Base-by-base conservation (phyloP, 208 protist species). In the Crithidia expoeki region DNA sequence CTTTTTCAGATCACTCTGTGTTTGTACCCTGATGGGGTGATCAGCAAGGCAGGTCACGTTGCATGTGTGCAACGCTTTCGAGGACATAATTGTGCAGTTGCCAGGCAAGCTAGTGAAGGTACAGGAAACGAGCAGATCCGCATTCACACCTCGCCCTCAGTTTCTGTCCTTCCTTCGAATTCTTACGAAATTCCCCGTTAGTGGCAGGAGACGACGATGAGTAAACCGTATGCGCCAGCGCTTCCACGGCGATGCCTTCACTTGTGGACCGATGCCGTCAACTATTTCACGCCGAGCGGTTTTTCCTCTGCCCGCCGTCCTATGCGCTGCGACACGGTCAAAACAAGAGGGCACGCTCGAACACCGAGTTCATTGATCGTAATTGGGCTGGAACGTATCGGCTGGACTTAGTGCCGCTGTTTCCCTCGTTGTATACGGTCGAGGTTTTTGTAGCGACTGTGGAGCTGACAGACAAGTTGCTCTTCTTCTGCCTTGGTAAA, bases 361-460 rank as follows among this genome's bases (percentile, higher is more conserved):
- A 61, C 56, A 67, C 58, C 1, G 68, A 70, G 44, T 62, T 68
- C 34, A 44, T 21, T 10, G 23, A 38, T 11, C 49, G 75, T 62
- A 80, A 75, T 63, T 52, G 65, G 62, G 36, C 68, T 23, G 74
- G 57, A 3, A 46, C 27, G 38, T 69, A 60, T 50, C 17, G 74
- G 68, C 62, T 76, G 12, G 74, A 79, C 19, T 32, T 71, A 2
- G 74, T 79, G 52, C 68, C 57, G 40, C 68, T 80, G 21, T 63
- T 64, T 23, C 19, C 47, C 21, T 52, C 62, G 23, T 66, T 53
- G 46, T 80, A 61, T 50, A 67, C 61, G 16, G 33, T 38, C 9
- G 46, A 23, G 5, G 33, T 38, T n/a, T 80, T 74, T 46, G 50
- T 72, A 7, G 52, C 36, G 16, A 76, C 67, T 5, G 17, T 52